Conservation (phyloP, 768 basidiomycete genomes). For the Cystofilobasidium ferigula region DNA sequence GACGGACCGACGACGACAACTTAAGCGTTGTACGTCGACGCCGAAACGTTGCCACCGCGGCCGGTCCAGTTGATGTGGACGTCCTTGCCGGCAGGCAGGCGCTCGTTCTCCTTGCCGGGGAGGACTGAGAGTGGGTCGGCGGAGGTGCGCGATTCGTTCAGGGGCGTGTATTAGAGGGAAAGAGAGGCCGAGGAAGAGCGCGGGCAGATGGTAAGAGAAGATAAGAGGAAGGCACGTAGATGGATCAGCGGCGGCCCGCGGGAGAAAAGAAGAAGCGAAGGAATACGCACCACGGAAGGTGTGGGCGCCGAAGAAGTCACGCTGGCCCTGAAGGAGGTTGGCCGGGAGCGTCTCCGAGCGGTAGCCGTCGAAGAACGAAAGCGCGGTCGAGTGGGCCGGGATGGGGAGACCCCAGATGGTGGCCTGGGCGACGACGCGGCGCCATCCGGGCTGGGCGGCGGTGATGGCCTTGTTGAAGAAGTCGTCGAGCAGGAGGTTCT, state of each 20-base stretch:
- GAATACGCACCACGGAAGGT: background rate
- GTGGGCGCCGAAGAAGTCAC: slow-evolving; percentile 85
- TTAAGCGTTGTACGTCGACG: slow-evolving; percentile 67
- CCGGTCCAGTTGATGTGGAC: slow-evolving; percentile 99
- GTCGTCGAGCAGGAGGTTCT: slow-evolving; percentile 86
- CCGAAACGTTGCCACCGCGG: slow-evolving; percentile 87
- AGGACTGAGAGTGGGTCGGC: too few species aligned
- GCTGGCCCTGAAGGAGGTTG: slow-evolving; percentile 89
- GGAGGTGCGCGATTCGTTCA: too few species aligned
- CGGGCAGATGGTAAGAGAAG: too few species aligned
- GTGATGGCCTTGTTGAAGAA: slow-evolving; percentile 66
- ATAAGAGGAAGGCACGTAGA: slow-evolving; percentile 3
- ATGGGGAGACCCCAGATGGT: slow-evolving; percentile 82
- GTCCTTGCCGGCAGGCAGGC: slow-evolving; percentile 66
- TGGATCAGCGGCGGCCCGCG: background rate
- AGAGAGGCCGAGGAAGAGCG: too few species aligned
- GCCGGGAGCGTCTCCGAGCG: slow-evolving; percentile 88
- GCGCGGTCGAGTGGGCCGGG: slow-evolving; percentile 53
- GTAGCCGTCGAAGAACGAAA: slow-evolving; percentile 99
- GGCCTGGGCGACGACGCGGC: slow-evolving; percentile 89
- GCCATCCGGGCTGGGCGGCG: slow-evolving; percentile 94
- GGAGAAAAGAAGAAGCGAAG: background rate
- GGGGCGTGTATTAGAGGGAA: slow-evolving; percentile 34
- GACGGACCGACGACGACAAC: background rate
- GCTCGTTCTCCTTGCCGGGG: slow-evolving; percentile 78